Evolutionary conservation across 805 yeast species (phyloP), one percentile per base, ranked within the genome.

Genomic region (Spathaspora gorwiae): DNA sequence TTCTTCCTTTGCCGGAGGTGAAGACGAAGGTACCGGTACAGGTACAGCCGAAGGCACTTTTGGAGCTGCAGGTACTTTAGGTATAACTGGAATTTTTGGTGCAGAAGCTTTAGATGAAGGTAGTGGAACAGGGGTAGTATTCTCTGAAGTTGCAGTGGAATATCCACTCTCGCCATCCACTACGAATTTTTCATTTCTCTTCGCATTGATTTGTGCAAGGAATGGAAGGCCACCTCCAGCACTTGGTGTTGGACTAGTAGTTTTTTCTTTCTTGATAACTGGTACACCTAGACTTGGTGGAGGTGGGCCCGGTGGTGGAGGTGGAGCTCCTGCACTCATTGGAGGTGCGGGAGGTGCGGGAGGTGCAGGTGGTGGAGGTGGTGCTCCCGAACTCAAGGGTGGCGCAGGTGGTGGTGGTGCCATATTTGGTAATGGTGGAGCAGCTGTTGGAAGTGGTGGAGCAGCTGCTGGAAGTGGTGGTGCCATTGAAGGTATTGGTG

Each of bases 141-240:
- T 13, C 12, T 47, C 53, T 12, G 57, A 44, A 15, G 60, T 46
- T 13, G 62, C 43, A 7, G 51, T 45, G 4, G 49, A 36, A 35
- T 33, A 35, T 34, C 54, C 57, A 12, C 10, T 10, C 27, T 32
- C 26, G 13, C 49, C 49, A 44, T 73, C 80, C 11, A 80, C 71
- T 11, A 78, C 82, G 56, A 66, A 57, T 1, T 71, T 46, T 14
- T 80, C 82, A 50, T 75, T 70, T 59, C 84, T 67, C 56, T 75
- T 78, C 34, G 75, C 71, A 47, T 79, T 78, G 41, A 81, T 80
- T 45, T 80, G 78, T 1, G 81, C 81, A 37, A 80, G 65, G 53
- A 81, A 80, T 8, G 85, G 85, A 15, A 80, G 57, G 0, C 70
- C 77, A 1, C 79, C 79, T 7, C 64, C 66, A 3, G 62, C 48